Base-by-base conservation (phyloP, 2,329 filamentous ascomycete genomes). In the Fusarium luffae region DNA sequence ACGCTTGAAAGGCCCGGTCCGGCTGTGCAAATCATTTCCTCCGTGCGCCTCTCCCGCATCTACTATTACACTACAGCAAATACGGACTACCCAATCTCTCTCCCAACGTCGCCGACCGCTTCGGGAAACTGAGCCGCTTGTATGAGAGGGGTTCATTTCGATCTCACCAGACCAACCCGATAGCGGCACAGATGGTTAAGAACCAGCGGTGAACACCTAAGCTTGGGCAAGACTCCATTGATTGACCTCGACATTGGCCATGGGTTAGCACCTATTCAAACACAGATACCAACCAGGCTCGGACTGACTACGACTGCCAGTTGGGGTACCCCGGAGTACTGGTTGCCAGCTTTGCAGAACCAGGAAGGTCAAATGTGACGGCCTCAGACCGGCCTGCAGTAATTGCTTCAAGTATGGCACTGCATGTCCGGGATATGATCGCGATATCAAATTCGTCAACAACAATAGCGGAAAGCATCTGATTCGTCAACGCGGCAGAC, bases 301-400 rank as follows among this genome's bases (percentile, higher is more conserved):
- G 34, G 49, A 28, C 49, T 52, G 49, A 52, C 49, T 52, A 52
- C 49, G 41, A 27, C 49, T 52, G 34, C 32, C 49, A 52, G 80
- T 80, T 48, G 79, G 81, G 25, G 77, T 81, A 32, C 78, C 79
- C 52, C 77, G 79, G 43, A 81, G 77, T 67, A 79, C 73, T 63
- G 76, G 75, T 66, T 83, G 82, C 69, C 76, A 77, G 56, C 74
- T 82, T 41, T 82, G 81, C 72, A 77, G 80, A 61, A 79, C 77
- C 72, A 77, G 81, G 57, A 78, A 78, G 49, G 78, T 82, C 61
- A 81, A 83, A 76, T 85, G 84, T 65, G 84, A 86, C 70, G 79
- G 84, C 72, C 75, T 67, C 23, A 79, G 77, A 13, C 84, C 83
- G 13, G 75, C 72, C 55, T 82, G 81, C 57, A 74, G 72, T 25